phyloP scores from a whole-genome alignment of 371 early-diverging fungal species.

The Massospora cicadina region DNA sequence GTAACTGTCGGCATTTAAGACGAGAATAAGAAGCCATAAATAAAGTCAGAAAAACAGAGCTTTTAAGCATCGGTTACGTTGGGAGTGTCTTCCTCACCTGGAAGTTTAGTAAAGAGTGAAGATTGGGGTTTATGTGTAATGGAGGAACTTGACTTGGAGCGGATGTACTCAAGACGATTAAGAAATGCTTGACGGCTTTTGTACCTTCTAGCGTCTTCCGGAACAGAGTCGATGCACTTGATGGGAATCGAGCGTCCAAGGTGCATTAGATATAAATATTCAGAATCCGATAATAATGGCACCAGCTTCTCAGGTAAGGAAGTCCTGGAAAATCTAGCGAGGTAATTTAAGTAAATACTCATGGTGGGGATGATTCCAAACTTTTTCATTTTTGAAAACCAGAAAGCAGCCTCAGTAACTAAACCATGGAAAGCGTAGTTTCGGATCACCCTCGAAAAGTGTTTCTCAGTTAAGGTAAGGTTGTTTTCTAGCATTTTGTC shows the following conservation, averaged over 20 bases:
- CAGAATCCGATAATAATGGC: neutral
- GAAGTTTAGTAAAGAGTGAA: too few species aligned
- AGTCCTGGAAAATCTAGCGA: neutral
- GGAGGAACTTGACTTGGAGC: too few species aligned
- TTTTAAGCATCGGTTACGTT: too few species aligned
- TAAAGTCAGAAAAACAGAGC: too few species aligned
- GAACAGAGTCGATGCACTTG: neutral
- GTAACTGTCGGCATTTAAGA: too few species aligned
- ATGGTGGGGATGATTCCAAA: neutral
- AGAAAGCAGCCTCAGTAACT: neutral
- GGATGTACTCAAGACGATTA: neutral
- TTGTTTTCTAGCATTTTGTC: neutral
- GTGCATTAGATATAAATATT: neutral
- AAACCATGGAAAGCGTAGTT: neutral
- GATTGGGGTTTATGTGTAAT: too few species aligned
- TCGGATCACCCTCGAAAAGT: neutral
- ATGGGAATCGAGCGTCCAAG: neutral
- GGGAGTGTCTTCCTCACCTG: too few species aligned
- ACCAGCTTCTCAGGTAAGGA: neutral
- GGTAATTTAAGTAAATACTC: neutral
- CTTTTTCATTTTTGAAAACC: neutral
- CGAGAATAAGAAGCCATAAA: too few species aligned
- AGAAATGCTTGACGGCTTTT: neutral
- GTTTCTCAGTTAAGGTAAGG: neutral
- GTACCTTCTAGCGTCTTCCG: neutral